Evolutionary conservation across 2,329 filamentous ascomycete species (phyloP).

Genomic region (Colletotrichum sp.): DNA sequence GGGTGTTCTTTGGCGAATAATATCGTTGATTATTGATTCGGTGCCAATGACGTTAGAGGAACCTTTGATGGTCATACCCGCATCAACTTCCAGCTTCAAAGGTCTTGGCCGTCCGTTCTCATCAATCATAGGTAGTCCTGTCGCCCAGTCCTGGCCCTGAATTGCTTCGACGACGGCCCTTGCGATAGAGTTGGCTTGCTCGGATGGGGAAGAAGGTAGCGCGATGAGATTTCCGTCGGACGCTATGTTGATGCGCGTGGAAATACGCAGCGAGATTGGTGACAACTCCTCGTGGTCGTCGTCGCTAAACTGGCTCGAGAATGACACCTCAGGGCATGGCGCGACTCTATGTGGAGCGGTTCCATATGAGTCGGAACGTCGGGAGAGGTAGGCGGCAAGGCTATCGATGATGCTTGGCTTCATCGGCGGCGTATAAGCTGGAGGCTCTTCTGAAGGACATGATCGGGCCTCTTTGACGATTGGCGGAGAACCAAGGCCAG

Average conservation of each 20-base stretch:
- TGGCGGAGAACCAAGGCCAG: not conserved
- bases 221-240: slow-evolving; percentile 55
- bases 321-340: not conserved
- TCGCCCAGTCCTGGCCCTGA: slow-evolving; percentile 39
- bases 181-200: slow-evolving; percentile 47
- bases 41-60: slow-evolving; percentile 48
- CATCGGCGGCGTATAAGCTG: slow-evolving; percentile 18
- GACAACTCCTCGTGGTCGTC: slow-evolving; percentile 29
- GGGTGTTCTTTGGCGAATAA: slow-evolving; percentile 25
- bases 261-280: slow-evolving; percentile 52
- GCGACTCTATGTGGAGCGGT: not conserved
- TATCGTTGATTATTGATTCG: slow-evolving; percentile 30
- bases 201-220: slow-evolving; percentile 41
- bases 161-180: slow-evolving; percentile 50
- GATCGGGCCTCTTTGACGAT: not conserved
- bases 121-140: slow-evolving; percentile 51
- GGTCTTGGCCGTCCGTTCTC: slow-evolving; percentile 47
- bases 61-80: slow-evolving; percentile 50
- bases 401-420: slow-evolving; percentile 66
- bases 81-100: slow-evolving; percentile 47
- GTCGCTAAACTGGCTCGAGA: not conserved
- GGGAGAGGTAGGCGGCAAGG: slow-evolving; percentile 52
- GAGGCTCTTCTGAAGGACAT: slow-evolving; percentile 6
- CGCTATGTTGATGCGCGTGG: slow-evolving; percentile 49
- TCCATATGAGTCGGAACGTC: not conserved